Evolutionary conservation across 2,329 filamentous ascomycete genomes (phyloP), one percentile per base, ranked within the genome.

Genomic region (Alternaria hordeiaustralica): DNA sequence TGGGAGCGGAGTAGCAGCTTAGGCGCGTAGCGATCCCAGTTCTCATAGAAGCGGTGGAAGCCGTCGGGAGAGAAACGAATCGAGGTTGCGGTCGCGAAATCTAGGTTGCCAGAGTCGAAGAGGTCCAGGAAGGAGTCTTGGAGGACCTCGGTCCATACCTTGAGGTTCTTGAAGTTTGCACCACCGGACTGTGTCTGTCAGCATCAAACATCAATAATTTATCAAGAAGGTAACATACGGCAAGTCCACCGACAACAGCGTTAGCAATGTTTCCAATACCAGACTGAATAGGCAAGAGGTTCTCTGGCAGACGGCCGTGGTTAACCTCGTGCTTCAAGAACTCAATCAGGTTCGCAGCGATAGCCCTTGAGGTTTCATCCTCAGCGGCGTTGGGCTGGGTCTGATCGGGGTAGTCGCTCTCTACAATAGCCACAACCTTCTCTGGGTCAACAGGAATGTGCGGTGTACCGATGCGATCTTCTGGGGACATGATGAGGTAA

Each of bases 261-360:
- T 97, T 97, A 80, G 93, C 93, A 71, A 97, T 96, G 84, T 97
- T 97, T 68, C 94, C 93, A 71, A 97, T 97, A 47, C 93, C 93
- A 11, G 91, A 94, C 80, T 97, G 93, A 18, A 96, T 86, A 2
- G 93, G 93, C 1, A 96, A 85, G 2, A 97, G 87, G 75, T 89
- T 93, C 71, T 87, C 81, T 3, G 93, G 93, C 55, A 97, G 87
- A 43, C 93, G 90, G 66, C 90, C 93, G 68, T 90, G 89, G 26
- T 84, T 82, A 57, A 97, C 94, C 81, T 97, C 93, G 81, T 96
- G 92, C 83, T 96, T 90, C 59, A 97, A 86, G 84, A 91, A 91
- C 73, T 96, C 92, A 68, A 97, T 96, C 61, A 97, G 81, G 81
- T 97, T 90, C 51, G 81, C 78, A 47, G 94, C 93, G 75, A 97